Evolutionary conservation across 2,329 filamentous ascomycete genomes (phyloP).

Genomic region (Aspergillus sp.): DNA sequence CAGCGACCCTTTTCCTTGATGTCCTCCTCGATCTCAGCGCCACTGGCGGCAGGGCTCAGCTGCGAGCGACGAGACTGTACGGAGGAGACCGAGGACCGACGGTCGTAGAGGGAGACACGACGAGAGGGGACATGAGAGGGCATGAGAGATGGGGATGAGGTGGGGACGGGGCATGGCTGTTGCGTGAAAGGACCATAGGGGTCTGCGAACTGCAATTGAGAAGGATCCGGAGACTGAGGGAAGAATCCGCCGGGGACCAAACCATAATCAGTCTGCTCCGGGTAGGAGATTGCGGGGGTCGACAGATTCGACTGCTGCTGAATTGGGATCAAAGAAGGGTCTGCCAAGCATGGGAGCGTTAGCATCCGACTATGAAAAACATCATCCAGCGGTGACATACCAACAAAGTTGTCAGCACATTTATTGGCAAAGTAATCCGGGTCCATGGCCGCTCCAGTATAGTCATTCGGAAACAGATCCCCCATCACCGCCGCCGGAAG

Average conservation of each 20-base stretch:
- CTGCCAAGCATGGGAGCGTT: constrained; percentile 32
- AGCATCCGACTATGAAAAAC: background rate
- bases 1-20: constrained; percentile 66
- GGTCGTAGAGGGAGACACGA: constrained; percentile 45
- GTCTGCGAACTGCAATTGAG: constrained; percentile 31
- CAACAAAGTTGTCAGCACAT: constrained; percentile 37
- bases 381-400: constrained; percentile 21
- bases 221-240: constrained; percentile 36
- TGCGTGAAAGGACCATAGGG: constrained; percentile 26
- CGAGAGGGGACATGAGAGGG: constrained; percentile 54
- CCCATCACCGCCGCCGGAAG: constrained; percentile 64
- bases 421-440: constrained; percentile 46
- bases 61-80: constrained; percentile 65
- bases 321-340: constrained; percentile 58
- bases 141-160: constrained; percentile 65
- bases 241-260: constrained; percentile 29
- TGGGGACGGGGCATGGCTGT: constrained; percentile 20
- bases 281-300: constrained; percentile 32
- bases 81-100: constrained; percentile 69
- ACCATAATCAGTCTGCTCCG: constrained; percentile 31
- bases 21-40: constrained; percentile 63
- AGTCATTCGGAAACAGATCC: constrained; percentile 57
- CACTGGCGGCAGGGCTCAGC: constrained; percentile 59
- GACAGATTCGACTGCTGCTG: constrained; percentile 28
- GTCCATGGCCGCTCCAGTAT: constrained; percentile 46